phyloP scores from a whole-genome alignment of 2,329 filamentous ascomycete genomes.

The Calonectria pseudoturangicola region DNA sequence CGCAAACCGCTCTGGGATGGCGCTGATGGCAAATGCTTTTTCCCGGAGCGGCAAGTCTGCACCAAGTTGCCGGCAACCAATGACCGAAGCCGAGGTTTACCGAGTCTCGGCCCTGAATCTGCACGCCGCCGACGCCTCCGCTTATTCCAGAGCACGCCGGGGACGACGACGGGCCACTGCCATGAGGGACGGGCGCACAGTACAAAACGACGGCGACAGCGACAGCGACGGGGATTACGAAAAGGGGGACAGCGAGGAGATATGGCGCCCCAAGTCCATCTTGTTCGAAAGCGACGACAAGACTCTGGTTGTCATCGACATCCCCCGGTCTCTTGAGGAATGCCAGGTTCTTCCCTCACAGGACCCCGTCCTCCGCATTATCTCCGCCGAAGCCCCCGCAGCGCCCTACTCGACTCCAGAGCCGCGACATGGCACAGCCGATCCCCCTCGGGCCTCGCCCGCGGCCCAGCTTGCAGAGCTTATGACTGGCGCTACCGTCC shows the following conservation, averaged over 20 bases:
- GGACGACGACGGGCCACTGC: conserved; percentile 34
- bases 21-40: conserved; percentile 23
- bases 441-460: conserved; percentile 59
- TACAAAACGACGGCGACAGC: background rate
- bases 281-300: conserved; percentile 59
- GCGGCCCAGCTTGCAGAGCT: conserved; percentile 72
- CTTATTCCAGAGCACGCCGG: conserved; percentile 28
- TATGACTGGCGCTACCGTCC: conserved; percentile 70
- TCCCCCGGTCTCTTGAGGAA: conserved; percentile 81
- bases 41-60: conserved; percentile 9
- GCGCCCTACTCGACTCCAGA: conserved; percentile 67
- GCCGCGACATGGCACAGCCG: conserved; percentile 38
- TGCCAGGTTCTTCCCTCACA: conserved; percentile 72
- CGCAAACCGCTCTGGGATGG: conserved; percentile 27
- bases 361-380: conserved; percentile 62
- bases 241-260: conserved; percentile 10
- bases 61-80: conserved; percentile 47
- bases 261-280: conserved; percentile 51
- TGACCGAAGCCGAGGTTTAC: conserved; percentile 56
- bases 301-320: conserved; percentile 78
- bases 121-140: conserved; percentile 40
- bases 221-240: background rate
- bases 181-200: background rate
- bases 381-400: conserved; percentile 66
- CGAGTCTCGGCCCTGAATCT: conserved; percentile 49